These are phyloP conservation scores for Ananas comosus DNA, from an alignment of 176 grass and related monocot genomes.

Conservation along the genomic window DNA sequence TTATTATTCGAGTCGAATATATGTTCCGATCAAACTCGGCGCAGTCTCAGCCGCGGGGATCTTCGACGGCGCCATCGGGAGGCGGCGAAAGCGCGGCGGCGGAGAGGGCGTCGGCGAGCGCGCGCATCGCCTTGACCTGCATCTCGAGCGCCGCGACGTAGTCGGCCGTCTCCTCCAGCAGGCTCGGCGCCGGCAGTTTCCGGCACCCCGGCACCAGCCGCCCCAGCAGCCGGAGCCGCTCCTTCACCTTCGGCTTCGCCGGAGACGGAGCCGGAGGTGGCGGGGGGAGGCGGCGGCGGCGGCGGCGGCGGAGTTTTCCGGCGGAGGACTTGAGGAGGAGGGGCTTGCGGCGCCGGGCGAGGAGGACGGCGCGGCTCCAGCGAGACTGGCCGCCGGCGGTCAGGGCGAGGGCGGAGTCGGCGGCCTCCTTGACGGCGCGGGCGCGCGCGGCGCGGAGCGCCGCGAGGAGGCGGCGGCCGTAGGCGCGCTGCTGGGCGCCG, in stretches of 20 bases:
- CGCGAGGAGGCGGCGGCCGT: slow-evolving; percentile 72
- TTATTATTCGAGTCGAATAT: background rate
- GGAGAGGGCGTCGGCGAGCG: slow-evolving; percentile 64
- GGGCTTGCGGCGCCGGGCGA: slow-evolving; percentile 38
- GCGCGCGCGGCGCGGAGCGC: slow-evolving; percentile 43
- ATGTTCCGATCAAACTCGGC: no score
- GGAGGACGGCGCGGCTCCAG: slow-evolving; percentile 92
- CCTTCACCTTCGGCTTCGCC: slow-evolving; percentile 38
- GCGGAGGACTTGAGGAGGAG: slow-evolving; percentile 72
- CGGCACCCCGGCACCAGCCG: slow-evolving; percentile 80
- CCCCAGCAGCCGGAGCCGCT: slow-evolving; percentile 66
- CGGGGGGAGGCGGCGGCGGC: background rate
- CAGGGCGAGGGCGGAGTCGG: slow-evolving; percentile 79
- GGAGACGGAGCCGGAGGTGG: background rate
- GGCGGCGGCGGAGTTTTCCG: slow-evolving; percentile 26
- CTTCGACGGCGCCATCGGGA: background rate
- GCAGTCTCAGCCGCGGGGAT: background rate
- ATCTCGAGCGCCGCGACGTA: slow-evolving; percentile 92
- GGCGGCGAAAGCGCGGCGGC: slow-evolving; percentile 38
- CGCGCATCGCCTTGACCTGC: slow-evolving; percentile 88
- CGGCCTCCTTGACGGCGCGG: slow-evolving; percentile 53
- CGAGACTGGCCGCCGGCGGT: slow-evolving; percentile 74
- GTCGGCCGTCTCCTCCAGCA: slow-evolving; percentile 87
- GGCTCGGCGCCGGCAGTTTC: slow-evolving; percentile 56
- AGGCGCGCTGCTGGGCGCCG: slow-evolving; percentile 62